Percentiles rank a stretch among this genome's conserved stretches.
These are phyloP conservation scores for Fusarium aywerte DNA, from an alignment of 2,329 filamentous ascomycete species.

Conservation along the genomic window DNA sequence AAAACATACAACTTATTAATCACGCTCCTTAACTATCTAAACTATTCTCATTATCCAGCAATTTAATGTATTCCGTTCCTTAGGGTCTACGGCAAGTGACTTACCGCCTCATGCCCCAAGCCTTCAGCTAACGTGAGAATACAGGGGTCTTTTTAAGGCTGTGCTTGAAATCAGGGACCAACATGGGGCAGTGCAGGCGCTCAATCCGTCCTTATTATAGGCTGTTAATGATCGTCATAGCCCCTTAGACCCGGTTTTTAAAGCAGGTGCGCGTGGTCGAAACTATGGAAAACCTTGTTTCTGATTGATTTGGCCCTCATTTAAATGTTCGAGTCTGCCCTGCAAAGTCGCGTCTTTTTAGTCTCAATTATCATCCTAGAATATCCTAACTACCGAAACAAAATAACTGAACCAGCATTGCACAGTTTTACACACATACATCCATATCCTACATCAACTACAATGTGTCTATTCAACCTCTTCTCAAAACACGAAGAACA, in stretches of 20 bases:
- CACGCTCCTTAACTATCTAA: too few species aligned
- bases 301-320: not conserved
- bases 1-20: too few species aligned
- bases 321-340: not conserved
- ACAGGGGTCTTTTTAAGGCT: slow-evolving; percentile 9
- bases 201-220: not conserved
- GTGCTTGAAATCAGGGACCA: slow-evolving; percentile 11
- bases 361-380: not conserved
- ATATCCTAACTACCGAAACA: not conserved
- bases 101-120: slow-evolving; percentile 3
- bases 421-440: not conserved
- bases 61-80: too few species aligned
- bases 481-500: slow-evolving; percentile 27
- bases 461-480: slow-evolving; percentile 33
- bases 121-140: not conserved
- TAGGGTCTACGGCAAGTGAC: not conserved
- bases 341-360: not conserved
- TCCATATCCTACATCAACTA: fast-evolving
- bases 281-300: slow-evolving; percentile 7
- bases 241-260: slow-evolving; percentile 9
- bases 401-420: too few species aligned
- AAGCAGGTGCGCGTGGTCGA: slow-evolving; percentile 12
- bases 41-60: too few species aligned
- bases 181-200: slow-evolving; percentile 10
- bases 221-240: slow-evolving; percentile 4